Conservation (phyloP, 768 basidiomycete genomes). For the Lactifluus hygrophoroides region DNA sequence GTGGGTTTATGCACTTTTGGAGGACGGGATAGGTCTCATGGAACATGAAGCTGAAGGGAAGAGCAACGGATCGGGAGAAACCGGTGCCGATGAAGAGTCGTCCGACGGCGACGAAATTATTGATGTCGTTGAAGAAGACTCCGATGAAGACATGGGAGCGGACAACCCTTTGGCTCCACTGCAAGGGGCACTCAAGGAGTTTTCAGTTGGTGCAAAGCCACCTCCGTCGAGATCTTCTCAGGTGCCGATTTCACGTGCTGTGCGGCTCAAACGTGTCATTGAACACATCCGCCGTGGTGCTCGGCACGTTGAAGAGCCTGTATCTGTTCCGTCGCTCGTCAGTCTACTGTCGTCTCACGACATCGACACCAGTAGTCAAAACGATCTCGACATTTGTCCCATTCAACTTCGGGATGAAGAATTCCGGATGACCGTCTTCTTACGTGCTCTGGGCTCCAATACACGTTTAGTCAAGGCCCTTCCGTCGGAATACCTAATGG, state of each 20-base stretch:
- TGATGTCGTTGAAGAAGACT: slow-evolving; percentile 58
- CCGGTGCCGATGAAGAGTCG: slow-evolving; percentile 32
- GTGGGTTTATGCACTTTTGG: slow-evolving; percentile 62
- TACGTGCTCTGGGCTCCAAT: slow-evolving; percentile 51
- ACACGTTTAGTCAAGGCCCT: slow-evolving; percentile 38
- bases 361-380: slow-evolving; percentile 6
- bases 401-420: slow-evolving; percentile 42
- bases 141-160: slow-evolving; percentile 35
- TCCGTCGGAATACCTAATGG: slow-evolving; percentile 37
- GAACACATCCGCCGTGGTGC: slow-evolving; percentile 69
- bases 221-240: slow-evolving; percentile 31
- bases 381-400: slow-evolving; percentile 29
- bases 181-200: slow-evolving; percentile 54
- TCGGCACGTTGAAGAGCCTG: slow-evolving; percentile 49
- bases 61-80: slow-evolving; percentile 22
- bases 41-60: slow-evolving; percentile 23
- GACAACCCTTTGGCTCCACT: slow-evolving; percentile 59
- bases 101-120: slow-evolving; percentile 53
- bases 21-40: slow-evolving; percentile 58
- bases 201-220: slow-evolving; percentile 32
- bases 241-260: slow-evolving; percentile 23
- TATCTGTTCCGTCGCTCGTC: slow-evolving; percentile 42
- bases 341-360: slow-evolving; percentile 36
- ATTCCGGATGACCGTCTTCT: slow-evolving; percentile 46
- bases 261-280: slow-evolving; percentile 26